Base-by-base conservation (phyloP, 768 basidiomycete genomes). In the Agrocybe praecox region DNA sequence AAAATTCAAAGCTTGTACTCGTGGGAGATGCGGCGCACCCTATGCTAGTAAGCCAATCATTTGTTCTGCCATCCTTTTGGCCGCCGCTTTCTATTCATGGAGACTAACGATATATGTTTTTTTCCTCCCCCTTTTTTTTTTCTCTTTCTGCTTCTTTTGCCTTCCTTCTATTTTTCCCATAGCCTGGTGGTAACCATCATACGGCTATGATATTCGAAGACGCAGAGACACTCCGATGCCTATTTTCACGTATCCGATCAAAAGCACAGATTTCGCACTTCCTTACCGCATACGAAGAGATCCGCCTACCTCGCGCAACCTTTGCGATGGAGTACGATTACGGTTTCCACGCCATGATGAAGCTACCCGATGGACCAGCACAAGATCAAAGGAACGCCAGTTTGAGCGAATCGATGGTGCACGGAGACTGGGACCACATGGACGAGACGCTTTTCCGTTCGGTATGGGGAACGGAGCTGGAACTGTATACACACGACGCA, bases 391-490 rank as follows among this genome's bases (percentile, higher is more conserved):
- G 55, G 10, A 51, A 54, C 26, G 53, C 49, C 5, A 51, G 53
- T 6, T 44, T 62, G 33, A 70, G 73, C 55, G 62, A 70, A 58
- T 70, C 73, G 55, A 66, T 75, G 67, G 63, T 62, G 33, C 62
- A 71, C 45, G 69, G 64, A 14, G 72, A 74, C 52, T 72, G 71
- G 65, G 72, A 78, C 53, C 72, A 76, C 49, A 78, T 80, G 67
- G 80, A 84, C 61, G 80, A 81, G 52, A 70, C 69, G 21, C 65
- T 70, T 24, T 74, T 84, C 57, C 72, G 72, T 51, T 67, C 65
- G 22, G 76, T 82, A 53, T 87, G 85, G 80, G 84, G 82, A 45
- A 75, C 77, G 34, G 77, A 85, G 59, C 70, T 82, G 51, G 75
- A 74, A 29, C 60, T 85, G 59, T 83, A 80, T 56, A 67, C 71